Percentiles rank a stretch among this genome's conserved stretches.
These are phyloP conservation scores for Penicillium sp. DNA, from an alignment of 2,329 filamentous ascomycete species.

Conservation along the genomic window DNA sequence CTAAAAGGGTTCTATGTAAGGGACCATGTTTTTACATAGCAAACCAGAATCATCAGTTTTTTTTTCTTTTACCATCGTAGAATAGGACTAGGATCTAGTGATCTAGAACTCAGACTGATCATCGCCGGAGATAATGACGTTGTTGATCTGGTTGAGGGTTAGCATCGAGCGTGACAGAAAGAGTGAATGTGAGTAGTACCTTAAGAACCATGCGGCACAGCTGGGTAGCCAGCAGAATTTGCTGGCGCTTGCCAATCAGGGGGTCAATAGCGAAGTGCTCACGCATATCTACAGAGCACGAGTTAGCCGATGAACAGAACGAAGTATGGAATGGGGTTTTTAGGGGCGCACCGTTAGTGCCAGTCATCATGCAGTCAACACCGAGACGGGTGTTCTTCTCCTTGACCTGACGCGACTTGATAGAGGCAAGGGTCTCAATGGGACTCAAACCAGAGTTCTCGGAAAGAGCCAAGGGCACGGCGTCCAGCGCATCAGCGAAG, in stretches of 20 bases:
- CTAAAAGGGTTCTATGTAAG: conserved; percentile 27
- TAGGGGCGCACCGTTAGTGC: conserved; percentile 68
- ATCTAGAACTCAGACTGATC: conserved; percentile 82
- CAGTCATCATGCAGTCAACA: conserved; percentile 96
- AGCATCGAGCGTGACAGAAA: conserved; percentile 11
- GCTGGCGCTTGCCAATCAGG: conserved; percentile 95
- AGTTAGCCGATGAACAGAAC: conserved; percentile 7
- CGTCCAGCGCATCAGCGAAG: conserved; percentile 90
- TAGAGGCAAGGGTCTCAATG: conserved; percentile 88
- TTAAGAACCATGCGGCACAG: conserved; percentile 97
- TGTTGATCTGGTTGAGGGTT: conserved; percentile 62
- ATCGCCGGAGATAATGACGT: conserved; percentile 85
- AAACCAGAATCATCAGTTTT: conserved; percentile 22
- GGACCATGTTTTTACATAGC: conserved; percentile 27
- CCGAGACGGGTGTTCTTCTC: conserved; percentile 75
- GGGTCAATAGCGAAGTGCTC: conserved; percentile 98
- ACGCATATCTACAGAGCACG: conserved; percentile 71
- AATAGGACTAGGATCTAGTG: conserved; percentile 24
- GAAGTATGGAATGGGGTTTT: background rate
- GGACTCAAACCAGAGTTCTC: conserved; percentile 97
- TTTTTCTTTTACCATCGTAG: conserved; percentile 21
- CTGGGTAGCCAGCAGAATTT: conserved; percentile 93
- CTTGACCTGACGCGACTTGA: conserved; percentile 97
- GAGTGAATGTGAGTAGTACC: conserved; percentile 46
- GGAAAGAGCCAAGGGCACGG: conserved; percentile 89